A percentile compares a stretch with the other conserved stretches of the same genome.
These are phyloP conservation scores for Neurospora pannonica DNA, from an alignment of 495 filamentous ascomycete genomes.

Conservation along the genomic window DNA sequence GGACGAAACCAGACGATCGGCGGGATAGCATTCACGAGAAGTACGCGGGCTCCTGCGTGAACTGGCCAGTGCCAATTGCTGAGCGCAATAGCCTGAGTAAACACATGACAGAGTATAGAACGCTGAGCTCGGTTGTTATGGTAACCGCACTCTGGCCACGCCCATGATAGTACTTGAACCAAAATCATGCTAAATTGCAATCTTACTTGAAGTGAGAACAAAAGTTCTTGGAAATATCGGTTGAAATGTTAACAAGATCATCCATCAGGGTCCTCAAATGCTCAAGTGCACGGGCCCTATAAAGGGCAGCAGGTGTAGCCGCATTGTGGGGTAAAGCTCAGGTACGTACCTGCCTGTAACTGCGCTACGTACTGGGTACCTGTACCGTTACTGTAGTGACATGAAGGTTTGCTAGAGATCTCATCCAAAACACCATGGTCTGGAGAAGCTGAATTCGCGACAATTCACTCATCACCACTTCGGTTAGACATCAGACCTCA, in stretches of 20 bases:
- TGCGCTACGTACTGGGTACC: not conserved
- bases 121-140: not conserved
- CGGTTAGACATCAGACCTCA: not conserved
- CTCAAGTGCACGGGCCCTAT: conserved; percentile 11
- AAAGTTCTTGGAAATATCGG: not conserved
- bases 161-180: too few species aligned
- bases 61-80: not conserved
- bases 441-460: not conserved
- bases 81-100: not conserved
- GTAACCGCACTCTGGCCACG: not conserved
- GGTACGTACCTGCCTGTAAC: not conserved
- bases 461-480: not conserved
- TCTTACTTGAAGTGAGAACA: not conserved
- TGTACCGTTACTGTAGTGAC: conserved; percentile 1
- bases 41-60: not conserved
- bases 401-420: not conserved
- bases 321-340: conserved; percentile 16
- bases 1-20: not conserved
- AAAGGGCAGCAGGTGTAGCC: conserved; percentile 1
- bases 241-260: not conserved
- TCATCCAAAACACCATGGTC: not conserved
- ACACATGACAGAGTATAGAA: not conserved
- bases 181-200: not conserved
- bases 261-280: not conserved
- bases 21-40: not conserved